Conservation (phyloP, 2,329 filamentous ascomycete species). For the Arthroderma uncinatum region DNA sequence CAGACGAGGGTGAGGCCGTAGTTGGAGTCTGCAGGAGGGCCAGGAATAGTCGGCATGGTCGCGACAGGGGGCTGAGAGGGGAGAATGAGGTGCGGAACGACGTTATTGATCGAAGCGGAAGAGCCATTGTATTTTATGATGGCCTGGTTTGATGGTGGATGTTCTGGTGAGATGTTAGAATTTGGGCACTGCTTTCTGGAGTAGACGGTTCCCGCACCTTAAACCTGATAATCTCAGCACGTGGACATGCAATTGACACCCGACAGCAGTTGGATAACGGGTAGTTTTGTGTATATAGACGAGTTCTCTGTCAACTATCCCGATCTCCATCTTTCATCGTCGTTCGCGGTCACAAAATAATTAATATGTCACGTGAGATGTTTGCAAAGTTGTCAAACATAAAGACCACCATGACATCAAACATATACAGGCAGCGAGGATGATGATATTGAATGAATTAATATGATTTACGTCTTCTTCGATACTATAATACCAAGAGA, state of each 20-base stretch:
- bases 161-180: background rate
- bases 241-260: background rate
- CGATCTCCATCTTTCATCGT: too few species aligned
- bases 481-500: too few species aligned
- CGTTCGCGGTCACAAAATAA: background rate
- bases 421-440: background rate
- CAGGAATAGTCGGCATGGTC: slow-evolving; percentile 79
- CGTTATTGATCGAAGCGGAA: slow-evolving; percentile 43
- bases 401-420: too few species aligned
- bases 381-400: background rate
- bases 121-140: slow-evolving; percentile 21
- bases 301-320: too few species aligned
- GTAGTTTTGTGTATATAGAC: background rate
- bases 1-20: slow-evolving; percentile 64
- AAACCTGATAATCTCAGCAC: background rate
- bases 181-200: background rate
- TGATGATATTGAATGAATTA: too few species aligned
- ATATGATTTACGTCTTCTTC: too few species aligned
- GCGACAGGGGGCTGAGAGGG: slow-evolving; percentile 69
- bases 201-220: background rate
- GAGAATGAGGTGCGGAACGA: slow-evolving; percentile 81
- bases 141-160: background rate
- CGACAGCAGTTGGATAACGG: background rate
- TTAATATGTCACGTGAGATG: background rate
- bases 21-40: slow-evolving; percentile 73